A percentile compares a stretch with the other conserved stretches of the same genome.
These are phyloP conservation scores for Hygrophila difformis DNA, from an alignment of 257 asterid genomes.

Conservation along the genomic window DNA sequence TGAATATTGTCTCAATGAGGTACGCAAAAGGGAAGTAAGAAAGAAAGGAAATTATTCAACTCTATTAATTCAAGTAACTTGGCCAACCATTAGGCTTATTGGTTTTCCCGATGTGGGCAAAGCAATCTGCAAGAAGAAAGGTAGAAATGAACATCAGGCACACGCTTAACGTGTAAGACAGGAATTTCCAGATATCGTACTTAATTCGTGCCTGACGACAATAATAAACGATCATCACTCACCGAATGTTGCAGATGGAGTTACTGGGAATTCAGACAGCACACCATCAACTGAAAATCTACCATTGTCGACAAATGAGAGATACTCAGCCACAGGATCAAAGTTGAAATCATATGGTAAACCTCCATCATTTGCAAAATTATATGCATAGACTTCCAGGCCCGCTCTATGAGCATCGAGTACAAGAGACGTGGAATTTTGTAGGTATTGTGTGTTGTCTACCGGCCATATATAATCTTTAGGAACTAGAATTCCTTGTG, in stretches of 20 bases:
- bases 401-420: slow-evolving; percentile 66
- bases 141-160: background rate
- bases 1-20: no score
- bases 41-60: slow-evolving; percentile 2
- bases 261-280: slow-evolving; percentile 69
- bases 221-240: background rate
- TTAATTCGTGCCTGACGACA: no score
- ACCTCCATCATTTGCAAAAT: slow-evolving; percentile 44
- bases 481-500: slow-evolving; percentile 80
- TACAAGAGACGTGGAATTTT: slow-evolving; percentile 44
- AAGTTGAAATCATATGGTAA: slow-evolving; percentile 56
- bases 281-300: slow-evolving; percentile 78
- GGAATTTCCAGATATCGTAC: no score
- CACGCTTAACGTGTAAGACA: no score
- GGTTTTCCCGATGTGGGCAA: slow-evolving; percentile 48
- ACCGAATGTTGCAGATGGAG: slow-evolving; percentile 70
- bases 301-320: slow-evolving; percentile 57
- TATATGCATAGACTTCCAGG: slow-evolving; percentile 63
- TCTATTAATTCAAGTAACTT: background rate
- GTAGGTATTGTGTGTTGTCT: slow-evolving; percentile 35
- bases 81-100: slow-evolving; percentile 38
- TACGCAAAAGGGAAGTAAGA: no score
- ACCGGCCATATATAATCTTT: slow-evolving; percentile 60
- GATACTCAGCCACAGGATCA: slow-evolving; percentile 76
- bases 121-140: slow-evolving; percentile 62